Percentiles rank a stretch among this genome's conserved stretches.
These are phyloP conservation scores for Cerrena zonata DNA, from an alignment of 1,284 basidiomycete genomes.

Conservation along the genomic window DNA sequence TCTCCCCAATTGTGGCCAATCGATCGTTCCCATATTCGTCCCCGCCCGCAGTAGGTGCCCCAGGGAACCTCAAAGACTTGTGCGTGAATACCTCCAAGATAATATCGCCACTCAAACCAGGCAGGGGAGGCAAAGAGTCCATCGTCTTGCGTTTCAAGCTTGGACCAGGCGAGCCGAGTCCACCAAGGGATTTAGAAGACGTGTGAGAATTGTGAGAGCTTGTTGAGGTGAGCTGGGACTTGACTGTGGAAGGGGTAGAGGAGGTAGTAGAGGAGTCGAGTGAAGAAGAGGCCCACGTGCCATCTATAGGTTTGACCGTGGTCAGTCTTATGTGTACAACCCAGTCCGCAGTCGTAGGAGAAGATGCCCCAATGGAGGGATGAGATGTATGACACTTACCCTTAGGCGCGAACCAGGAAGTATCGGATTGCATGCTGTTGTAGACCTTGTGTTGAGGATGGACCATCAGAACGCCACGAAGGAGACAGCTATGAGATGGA, in stretches of 20 bases:
- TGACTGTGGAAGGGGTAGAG: no score
- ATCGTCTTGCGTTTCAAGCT: conserved; percentile 26
- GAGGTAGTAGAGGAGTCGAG: conserved; percentile 13
- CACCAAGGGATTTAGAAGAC: no score
- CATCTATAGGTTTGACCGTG: conserved; percentile 14
- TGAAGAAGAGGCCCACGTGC: conserved; percentile 23
- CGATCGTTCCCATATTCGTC: conserved; percentile 47
- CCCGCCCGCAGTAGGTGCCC: conserved; percentile 34
- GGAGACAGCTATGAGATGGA: conserved; percentile 17
- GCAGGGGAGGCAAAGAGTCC: conserved; percentile 34
- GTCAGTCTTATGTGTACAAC: conserved; percentile 6
- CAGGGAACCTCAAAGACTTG: conserved; percentile 48
- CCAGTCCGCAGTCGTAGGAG: not conserved
- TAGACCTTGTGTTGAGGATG: conserved; percentile 22
- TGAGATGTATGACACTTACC: no score
- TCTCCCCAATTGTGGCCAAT: conserved; percentile 47
- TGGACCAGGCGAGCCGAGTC: conserved; percentile 13
- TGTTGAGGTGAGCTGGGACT: conserved; percentile 11
- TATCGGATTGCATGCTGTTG: conserved; percentile 22
- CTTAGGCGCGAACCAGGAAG: conserved; percentile 12
- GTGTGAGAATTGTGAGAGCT: not conserved
- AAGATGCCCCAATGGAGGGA: no score
- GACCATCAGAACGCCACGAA: conserved; percentile 22
- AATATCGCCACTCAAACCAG: conserved; percentile 43
- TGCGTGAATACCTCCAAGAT: conserved; percentile 66